Evolutionary conservation across 2,329 filamentous ascomycete genomes (phyloP), one percentile per base, ranked within the genome.

Genomic region (Xylaria sp.): DNA sequence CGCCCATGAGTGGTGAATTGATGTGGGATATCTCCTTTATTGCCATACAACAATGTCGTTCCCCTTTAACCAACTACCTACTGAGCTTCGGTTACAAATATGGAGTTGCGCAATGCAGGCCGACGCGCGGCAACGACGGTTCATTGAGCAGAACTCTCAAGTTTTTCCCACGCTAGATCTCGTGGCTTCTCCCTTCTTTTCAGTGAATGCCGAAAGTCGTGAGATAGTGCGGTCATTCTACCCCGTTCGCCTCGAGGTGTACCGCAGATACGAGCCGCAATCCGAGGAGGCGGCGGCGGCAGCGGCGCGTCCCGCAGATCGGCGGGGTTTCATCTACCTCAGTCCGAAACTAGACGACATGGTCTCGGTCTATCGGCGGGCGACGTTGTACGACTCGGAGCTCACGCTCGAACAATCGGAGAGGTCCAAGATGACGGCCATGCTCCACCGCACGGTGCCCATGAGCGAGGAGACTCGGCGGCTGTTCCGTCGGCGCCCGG

Each of bases 61-160:
- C 46, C 59, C 57, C 3, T 58, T 71, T 7, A 51, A 60, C 28
- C 60, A 46, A 17, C 23, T 71, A n/a, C 67, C 69, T 2, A 10
- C 69, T 4, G 69, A 71, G 23, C 67, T 71, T n/a, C 67, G 69
- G n/a, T 17, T 66, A 11, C 65, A 66, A n/a, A 66, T 67, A 59
- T 71, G 67, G 67, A 20, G 7, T 6, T 49, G 64, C 40, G 70
- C 70, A 23, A 36, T 68, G 56, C 63, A 36, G 33, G 46, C 62
- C 2, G 48, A 33, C 4, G 70, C 56, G 38, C 70, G 59, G 11
- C 64, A 31, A 53, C 61, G 69, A 11, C 67, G 68, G 33, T 68
- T 71, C n/a, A 42, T 67, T 13, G 67, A 70, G 59, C 67, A 70
- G 59, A 65, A 63, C 57, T 42, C 53, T 2, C 59, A 67, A 36